These are phyloP conservation scores for Gossypium laxum DNA, from an alignment of 441 rosid species.

Conservation along the genomic window DNA sequence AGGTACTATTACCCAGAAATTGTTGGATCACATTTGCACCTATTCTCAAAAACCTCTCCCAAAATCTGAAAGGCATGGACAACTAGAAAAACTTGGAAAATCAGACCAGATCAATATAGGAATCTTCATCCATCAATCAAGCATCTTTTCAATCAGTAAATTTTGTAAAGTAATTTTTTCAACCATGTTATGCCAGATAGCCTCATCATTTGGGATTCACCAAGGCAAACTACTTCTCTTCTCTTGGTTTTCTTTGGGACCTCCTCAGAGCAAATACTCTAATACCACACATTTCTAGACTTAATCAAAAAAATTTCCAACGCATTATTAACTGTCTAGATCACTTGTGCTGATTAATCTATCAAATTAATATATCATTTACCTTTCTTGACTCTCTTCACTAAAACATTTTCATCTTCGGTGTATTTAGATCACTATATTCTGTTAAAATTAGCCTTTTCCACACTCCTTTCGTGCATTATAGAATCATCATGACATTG, in stretches of 20 bases:
- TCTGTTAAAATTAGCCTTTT: neutral
- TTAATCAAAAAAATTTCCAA: neutral
- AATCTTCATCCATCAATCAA: neutral
- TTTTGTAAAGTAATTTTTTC: neutral
- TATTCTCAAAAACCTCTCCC: neutral
- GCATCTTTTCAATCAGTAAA: neutral
- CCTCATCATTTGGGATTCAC: neutral
- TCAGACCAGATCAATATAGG: neutral
- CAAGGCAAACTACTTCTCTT: neutral
- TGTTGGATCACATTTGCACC: neutral
- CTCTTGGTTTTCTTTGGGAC: neutral
- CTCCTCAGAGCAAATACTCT: neutral
- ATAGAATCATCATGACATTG: neutral
- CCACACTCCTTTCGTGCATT: neutral
- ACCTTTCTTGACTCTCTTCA: neutral
- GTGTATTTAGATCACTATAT: neutral
- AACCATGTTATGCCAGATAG: neutral
- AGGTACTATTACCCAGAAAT: neutral
- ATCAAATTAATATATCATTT: neutral
- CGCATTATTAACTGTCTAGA: neutral
- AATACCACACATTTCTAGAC: neutral
- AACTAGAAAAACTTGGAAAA: neutral
- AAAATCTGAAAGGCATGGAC: neutral
- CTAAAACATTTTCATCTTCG: neutral
- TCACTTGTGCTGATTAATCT: neutral